A percentile compares a stretch with the other conserved stretches of the same genome.
Evolutionary conservation across 768 basidiomycete genomes (phyloP).

Genomic region (Amanita inopinata): DNA sequence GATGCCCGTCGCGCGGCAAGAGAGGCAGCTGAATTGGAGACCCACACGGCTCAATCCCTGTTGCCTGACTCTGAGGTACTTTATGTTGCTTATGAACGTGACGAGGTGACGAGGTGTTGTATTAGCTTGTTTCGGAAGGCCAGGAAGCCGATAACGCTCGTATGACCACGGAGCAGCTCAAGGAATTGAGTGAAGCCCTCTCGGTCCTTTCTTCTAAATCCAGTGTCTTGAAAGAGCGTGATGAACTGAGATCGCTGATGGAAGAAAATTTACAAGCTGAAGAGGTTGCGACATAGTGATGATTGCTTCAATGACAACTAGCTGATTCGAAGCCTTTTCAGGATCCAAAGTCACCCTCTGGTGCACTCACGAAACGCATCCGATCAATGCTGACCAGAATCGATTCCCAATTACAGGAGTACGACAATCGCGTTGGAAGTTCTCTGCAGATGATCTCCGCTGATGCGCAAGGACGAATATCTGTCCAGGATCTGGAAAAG

Average conservation of each 20-base stretch:
- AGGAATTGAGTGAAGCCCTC: conserved; percentile 87
- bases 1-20: conserved; percentile 80
- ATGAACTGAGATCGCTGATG: conserved; percentile 86
- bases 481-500: conserved; percentile 80
- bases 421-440: conserved; percentile 79
- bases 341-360: conserved; percentile 75
- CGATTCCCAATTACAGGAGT: conserved; percentile 84
- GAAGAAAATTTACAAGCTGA: conserved; percentile 87
- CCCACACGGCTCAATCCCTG: conserved; percentile 69
- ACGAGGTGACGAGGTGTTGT: background rate
- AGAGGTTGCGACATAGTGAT: conserved; percentile 39
- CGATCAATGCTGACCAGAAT: conserved; percentile 93
- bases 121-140: conserved; percentile 57
- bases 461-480: conserved; percentile 81
- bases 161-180: conserved; percentile 95
- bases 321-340: conserved; percentile 17
- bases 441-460: conserved; percentile 82
- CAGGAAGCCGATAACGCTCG: conserved; percentile 66
- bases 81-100: background rate
- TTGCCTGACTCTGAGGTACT: conserved; percentile 85
- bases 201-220: conserved; percentile 89
- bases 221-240: conserved; percentile 90
- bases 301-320: conserved; percentile 2
- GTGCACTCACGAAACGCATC: conserved; percentile 91
- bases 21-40: conserved; percentile 73